Conservation (phyloP, 805 yeast genomes). For the Teunomyces panamensis region DNA sequence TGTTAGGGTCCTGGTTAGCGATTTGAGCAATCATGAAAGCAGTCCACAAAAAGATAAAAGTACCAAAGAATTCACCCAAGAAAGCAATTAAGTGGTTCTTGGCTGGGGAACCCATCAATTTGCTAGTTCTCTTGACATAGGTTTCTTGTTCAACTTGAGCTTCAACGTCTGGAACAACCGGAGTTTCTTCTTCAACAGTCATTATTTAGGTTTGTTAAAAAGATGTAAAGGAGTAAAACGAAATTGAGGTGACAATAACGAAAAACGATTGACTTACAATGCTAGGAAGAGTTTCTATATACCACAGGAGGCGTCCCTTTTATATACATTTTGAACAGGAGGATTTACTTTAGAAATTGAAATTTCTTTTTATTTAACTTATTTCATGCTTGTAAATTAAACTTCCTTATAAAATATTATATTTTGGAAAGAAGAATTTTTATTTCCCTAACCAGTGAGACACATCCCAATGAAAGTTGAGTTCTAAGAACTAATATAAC, state of each 20-base stretch:
- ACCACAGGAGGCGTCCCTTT: neutral
- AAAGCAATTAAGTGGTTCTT: slow-evolving; percentile 64
- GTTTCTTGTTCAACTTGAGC: slow-evolving; percentile 24
- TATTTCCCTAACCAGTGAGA: neutral
- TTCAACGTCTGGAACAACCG: slow-evolving; percentile 21
- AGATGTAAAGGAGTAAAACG: neutral
- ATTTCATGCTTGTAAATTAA: neutral
- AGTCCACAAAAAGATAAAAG: slow-evolving; percentile 77
- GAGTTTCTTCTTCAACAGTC: neutral
- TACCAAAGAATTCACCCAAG: slow-evolving; percentile 81
- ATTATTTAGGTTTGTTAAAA: neutral
- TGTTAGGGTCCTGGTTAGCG: slow-evolving; percentile 59
- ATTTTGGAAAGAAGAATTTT: neutral
- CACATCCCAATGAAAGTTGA: neutral
- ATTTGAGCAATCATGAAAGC: slow-evolving; percentile 82
- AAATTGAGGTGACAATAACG: neutral
- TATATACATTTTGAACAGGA: neutral
- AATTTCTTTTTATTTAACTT: neutral
- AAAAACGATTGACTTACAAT: neutral
- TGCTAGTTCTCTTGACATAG: slow-evolving; percentile 23
- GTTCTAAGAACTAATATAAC: neutral
- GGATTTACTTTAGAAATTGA: neutral
- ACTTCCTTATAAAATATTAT: neutral
- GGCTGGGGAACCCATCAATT: slow-evolving; percentile 14
- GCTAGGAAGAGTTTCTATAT: neutral